Evolutionary conservation across 2,329 filamentous ascomycete species (phyloP).

Genomic region (Arthrobotrys musiformis): DNA sequence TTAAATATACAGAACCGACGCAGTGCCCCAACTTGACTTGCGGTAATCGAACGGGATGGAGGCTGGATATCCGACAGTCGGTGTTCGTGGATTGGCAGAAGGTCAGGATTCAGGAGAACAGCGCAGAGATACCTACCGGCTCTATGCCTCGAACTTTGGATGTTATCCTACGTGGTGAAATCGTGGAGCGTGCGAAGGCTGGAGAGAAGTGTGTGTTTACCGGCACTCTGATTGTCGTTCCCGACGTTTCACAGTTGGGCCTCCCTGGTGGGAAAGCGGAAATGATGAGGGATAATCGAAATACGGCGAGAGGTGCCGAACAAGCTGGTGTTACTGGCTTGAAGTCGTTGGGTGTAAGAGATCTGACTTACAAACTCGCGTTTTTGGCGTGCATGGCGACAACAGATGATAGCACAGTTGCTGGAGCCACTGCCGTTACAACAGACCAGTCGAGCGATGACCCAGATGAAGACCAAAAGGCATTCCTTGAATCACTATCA

Average conservation of each 20-base stretch:
- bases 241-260: constrained; percentile 93
- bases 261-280: constrained; percentile 86
- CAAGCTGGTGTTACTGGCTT: constrained; percentile 82
- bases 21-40: constrained; percentile 91
- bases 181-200: constrained; percentile 96
- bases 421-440: constrained; percentile 86
- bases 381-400: constrained; percentile 97
- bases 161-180: constrained; percentile 93
- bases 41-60: constrained; percentile 91
- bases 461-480: constrained; percentile 71
- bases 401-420: constrained; percentile 79
- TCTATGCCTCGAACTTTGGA: constrained; percentile 99
- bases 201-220: constrained; percentile 99
- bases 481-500: constrained; percentile 86
- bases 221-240: constrained; percentile 93
- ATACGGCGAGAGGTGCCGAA: constrained; percentile 72
- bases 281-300: constrained; percentile 82
- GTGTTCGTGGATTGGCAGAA: constrained; percentile 99
- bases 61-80: constrained; percentile 94
- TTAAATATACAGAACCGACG: constrained; percentile 95
- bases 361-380: constrained; percentile 94
- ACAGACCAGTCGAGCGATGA: constrained; percentile 50
- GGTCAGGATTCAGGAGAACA: constrained; percentile 97
- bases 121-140: constrained; percentile 95
- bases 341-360: constrained; percentile 91